phyloP scores from a whole-genome alignment of 306 rosid species.

The Vigna mungo region DNA sequence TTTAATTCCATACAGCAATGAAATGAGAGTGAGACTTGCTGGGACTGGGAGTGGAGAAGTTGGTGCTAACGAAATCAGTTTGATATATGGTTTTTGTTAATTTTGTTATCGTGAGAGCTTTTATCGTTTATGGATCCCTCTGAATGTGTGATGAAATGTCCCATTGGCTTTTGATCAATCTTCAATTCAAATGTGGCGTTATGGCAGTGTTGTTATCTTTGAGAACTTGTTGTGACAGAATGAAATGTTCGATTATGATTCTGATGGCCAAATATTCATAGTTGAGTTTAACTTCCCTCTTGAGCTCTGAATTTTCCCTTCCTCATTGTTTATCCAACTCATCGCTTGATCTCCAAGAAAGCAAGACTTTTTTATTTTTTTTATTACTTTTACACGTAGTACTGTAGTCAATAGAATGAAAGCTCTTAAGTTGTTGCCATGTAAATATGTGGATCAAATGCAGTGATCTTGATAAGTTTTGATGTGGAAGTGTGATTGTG shows the following conservation, averaged over 20 bases:
- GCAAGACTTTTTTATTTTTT: not conserved
- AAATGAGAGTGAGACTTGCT: not conserved
- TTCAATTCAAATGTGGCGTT: not conserved
- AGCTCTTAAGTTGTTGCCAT: not conserved
- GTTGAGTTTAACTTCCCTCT: not conserved
- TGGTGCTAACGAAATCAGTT: not conserved
- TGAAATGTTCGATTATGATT: constrained; percentile 28
- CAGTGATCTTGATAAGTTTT: not conserved
- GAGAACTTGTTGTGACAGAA: not conserved
- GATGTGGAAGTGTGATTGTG: no score
- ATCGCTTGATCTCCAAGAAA: not conserved
- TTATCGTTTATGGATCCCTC: not conserved
- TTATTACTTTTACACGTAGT: not conserved
- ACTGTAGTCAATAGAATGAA: not conserved
- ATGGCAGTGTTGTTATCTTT: constrained; percentile 1
- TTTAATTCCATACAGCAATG: not conserved
- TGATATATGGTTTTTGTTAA: constrained; percentile 28
- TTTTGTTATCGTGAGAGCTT: not conserved
- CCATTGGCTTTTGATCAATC: not conserved
- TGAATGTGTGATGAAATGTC: constrained; percentile 26
- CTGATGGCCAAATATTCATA: constrained; percentile 7
- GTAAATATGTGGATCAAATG: not conserved
- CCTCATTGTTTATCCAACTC: not conserved
- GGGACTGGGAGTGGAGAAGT: not conserved
- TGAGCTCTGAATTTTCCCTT: not conserved